Evolutionary conservation across 257 asterid species (phyloP), one percentile per base, ranked within the genome.

Genomic region (Gentiana straminea): DNA sequence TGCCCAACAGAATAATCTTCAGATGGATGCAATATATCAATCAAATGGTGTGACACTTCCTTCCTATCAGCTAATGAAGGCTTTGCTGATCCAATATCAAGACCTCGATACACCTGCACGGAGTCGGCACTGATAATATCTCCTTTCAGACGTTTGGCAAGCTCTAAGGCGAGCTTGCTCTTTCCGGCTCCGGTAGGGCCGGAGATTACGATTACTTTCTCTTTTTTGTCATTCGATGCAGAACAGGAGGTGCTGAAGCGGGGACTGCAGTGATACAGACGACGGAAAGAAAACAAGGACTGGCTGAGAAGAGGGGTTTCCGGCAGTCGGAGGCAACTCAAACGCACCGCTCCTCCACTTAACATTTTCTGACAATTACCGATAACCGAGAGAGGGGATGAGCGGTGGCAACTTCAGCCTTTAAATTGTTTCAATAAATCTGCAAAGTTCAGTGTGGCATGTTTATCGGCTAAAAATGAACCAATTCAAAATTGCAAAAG

Each of bases 101-200:
- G 94, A 49, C 98, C 96, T 78, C 73, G 72, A 75, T 87, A 91
- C 56, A 91, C 95, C 94, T 91, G 98, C 51, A 91, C 94, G 32
- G 98, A 91, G 78, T 91, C 96, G 3, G 98, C 98, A 59, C 94
- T 91, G 55, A 91, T 77, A 34, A 91, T 91, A 75, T 91, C 96
- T 24, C 96, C 98, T 48, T 87, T 85, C 59, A 91, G 84, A 4
- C 82, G 75, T 65, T 91, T 88, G 13, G 98, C 97, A 43, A 91
- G 83, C 71, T 91, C 93, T 63, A 91, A 59, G 0, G 95, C 76
- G 13, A 91, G 95, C 76, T 82, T 81, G 76, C 95, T 91, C 70
- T 91, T 87, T 3, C 98, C 97, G 64, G 97, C 93, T 55, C 97
- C 97, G 45, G 97, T 91, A 48, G 98, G 97, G 10, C 98, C 95